phyloP scores from a whole-genome alignment of 768 basidiomycete species.

The Suillus bovinus region DNA sequence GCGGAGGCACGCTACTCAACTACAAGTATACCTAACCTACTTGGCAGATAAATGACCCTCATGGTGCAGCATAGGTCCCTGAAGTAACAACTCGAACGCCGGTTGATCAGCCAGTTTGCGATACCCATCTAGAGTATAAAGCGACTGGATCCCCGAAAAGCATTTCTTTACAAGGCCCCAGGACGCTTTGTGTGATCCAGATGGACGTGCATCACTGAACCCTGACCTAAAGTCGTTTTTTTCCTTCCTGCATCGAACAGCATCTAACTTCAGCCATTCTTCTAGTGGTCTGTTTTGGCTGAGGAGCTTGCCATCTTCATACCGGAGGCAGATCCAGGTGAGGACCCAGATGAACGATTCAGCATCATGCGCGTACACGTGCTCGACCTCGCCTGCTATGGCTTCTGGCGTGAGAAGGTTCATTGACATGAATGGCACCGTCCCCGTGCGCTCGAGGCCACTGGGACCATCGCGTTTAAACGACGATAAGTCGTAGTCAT shows the following conservation, averaged over 20 bases:
- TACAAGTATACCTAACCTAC: too few species aligned
- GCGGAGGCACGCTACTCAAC: too few species aligned
- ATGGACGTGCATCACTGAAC: neutral
- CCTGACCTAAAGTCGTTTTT: neutral
- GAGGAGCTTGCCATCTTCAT: slow-evolving; percentile 3
- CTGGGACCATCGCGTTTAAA: neutral
- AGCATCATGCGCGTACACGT: slow-evolving; percentile 5
- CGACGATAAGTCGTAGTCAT: slow-evolving; percentile 11
- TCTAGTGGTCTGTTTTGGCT: neutral
- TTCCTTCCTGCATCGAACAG: neutral
- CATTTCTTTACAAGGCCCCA: neutral
- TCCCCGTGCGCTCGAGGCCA: slow-evolving; percentile 14
- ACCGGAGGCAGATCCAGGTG: slow-evolving; percentile 2
- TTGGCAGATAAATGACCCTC: too few species aligned
- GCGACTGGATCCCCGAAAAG: neutral
- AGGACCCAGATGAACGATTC: slow-evolving; percentile 9
- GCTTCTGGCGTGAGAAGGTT: neutral
- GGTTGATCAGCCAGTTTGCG: neutral
- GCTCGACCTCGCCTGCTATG: neutral
- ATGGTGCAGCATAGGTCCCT: neutral
- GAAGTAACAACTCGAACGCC: neutral
- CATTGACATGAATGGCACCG: slow-evolving; percentile 14
- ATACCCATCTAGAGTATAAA: neutral
- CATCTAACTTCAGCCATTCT: neutral
- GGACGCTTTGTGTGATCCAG: neutral